These are phyloP conservation scores for Pisolithus albus DNA, from an alignment of 768 basidiomycete genomes.

Conservation along the genomic window DNA sequence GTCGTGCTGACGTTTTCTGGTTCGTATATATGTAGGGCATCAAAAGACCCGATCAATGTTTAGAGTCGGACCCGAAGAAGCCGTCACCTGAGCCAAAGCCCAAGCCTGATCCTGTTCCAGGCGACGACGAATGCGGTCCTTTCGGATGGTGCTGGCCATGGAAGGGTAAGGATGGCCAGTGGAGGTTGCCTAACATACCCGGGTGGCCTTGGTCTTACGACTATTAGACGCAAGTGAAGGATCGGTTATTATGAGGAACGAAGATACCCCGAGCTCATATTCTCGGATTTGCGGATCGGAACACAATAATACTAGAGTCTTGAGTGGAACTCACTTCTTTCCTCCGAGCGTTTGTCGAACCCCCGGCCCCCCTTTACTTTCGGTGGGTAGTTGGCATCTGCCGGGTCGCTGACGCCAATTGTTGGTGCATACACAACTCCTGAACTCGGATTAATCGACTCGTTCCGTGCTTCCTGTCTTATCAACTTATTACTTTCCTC, in stretches of 20 bases:
- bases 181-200: slow-evolving; percentile 9
- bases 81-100: slow-evolving; percentile 23
- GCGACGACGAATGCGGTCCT: slow-evolving; percentile 23
- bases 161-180: slow-evolving; percentile 11
- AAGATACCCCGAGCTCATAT: too few relatives aligned
- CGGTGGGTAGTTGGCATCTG: too few relatives aligned
- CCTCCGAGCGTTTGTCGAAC: too few relatives aligned
- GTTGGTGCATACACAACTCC: too few relatives aligned
- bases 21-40: slow-evolving; percentile 29
- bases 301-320: too few relatives aligned
- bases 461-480: too few relatives aligned
- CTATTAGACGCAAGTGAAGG: neutral
- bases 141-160: slow-evolving; percentile 20
- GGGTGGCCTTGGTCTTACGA: slow-evolving; percentile 21
- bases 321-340: too few relatives aligned
- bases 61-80: neutral
- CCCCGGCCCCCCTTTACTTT: too few relatives aligned
- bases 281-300: too few relatives aligned
- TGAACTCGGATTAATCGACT: too few relatives aligned
- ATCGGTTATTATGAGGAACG: neutral
- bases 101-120: slow-evolving; percentile 25
- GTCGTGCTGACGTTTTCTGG: neutral
- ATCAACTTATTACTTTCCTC: too few relatives aligned
- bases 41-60: slow-evolving; percentile 37
- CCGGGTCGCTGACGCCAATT: too few relatives aligned